Conservation (phyloP, 768 basidiomycete species). For the Russula compacta region DNA sequence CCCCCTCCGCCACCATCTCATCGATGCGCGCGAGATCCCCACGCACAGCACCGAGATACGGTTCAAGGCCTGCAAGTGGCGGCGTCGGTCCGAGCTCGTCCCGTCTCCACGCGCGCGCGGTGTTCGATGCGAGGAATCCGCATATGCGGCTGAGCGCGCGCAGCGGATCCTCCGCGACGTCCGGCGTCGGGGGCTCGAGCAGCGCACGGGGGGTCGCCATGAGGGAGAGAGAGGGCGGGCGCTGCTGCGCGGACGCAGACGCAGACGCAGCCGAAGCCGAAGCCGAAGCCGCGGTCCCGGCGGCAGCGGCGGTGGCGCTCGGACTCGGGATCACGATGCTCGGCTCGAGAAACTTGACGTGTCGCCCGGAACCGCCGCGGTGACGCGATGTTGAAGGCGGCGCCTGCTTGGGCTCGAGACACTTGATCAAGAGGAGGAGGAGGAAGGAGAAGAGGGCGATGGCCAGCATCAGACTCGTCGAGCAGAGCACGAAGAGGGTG, state of each 20-base stretch:
- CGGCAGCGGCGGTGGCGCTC: background rate
- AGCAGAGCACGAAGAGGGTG: background rate
- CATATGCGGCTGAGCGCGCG: slow-evolving; percentile 6
- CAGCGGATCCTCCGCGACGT: slow-evolving; percentile 9
- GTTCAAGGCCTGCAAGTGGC: slow-evolving; percentile 7
- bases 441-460: background rate
- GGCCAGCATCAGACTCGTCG: slow-evolving; percentile 2
- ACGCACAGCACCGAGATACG: background rate
- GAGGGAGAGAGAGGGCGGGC: slow-evolving; percentile 1
- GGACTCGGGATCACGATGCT: background rate
- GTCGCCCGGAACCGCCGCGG: background rate
- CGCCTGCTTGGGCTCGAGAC: background rate
- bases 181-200: slow-evolving; percentile 11
- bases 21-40: slow-evolving; percentile 4
- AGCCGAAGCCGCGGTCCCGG: too few relatives aligned
- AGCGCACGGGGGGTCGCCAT: slow-evolving; percentile 6
- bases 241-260: background rate
- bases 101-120: background rate
- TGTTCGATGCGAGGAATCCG: background rate
- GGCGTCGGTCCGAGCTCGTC: slow-evolving; percentile 2
- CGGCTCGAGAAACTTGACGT: slow-evolving; percentile 8
- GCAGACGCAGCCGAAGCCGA: too few relatives aligned
- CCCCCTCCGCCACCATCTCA: background rate
- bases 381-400: background rate
- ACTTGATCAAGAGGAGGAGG: slow-evolving; percentile 1